Base-by-base conservation (phyloP, 2,329 filamentous ascomycete genomes). In the Sclerotiophoma versabilis region DNA sequence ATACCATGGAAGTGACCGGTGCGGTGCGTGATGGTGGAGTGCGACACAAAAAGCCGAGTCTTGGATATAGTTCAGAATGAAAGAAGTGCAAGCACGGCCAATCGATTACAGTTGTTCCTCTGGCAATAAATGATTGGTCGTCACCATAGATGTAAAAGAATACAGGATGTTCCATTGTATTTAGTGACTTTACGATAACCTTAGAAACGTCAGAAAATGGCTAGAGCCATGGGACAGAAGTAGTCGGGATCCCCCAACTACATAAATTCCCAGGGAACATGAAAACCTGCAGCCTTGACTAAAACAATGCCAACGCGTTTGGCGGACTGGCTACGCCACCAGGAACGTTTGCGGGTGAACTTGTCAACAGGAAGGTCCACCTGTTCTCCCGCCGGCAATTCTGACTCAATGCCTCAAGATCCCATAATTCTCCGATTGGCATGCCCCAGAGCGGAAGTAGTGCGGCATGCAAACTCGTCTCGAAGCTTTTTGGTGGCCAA, bases 311-410 rank as follows among this genome's bases (percentile, higher is more conserved):
- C 23, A 70, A 43, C 8, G 67, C 64, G 51, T 71, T 71, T 9
- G 69, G 67, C n/a, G 64, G 54, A 49, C 61, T 68, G n/a, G 59
- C 67, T 14, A 71, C 65, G 20, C 65, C 68, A 3, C 67, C 69
- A 1, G 62, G 67, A 7, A 71, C 60, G 47, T 65, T 58, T 8
- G 33, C 49, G 3, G 85, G 84, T 12, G 76, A 76, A 58, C 83
- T 86, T 0, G 81, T 84, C 3, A 88, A 71, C 71, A 88, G 78
- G 61, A 88, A 88, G 2, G 49, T 57, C 63, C 65, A 76, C 20
- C 71, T 60, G 1, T 59, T 58, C 47, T 55, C 48, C 50, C 58
- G 64, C 17, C 62, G 61, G 38, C 74, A 76, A 38, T 65, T 61
- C n/a, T 54, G 54, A 2, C 57, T 60, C 54, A 75, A 25, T 14